Percentiles rank a stretch among this genome's conserved stretches.
phyloP scores from a whole-genome alignment of 75 land plant genomes.

The Azolla pinnata region DNA sequence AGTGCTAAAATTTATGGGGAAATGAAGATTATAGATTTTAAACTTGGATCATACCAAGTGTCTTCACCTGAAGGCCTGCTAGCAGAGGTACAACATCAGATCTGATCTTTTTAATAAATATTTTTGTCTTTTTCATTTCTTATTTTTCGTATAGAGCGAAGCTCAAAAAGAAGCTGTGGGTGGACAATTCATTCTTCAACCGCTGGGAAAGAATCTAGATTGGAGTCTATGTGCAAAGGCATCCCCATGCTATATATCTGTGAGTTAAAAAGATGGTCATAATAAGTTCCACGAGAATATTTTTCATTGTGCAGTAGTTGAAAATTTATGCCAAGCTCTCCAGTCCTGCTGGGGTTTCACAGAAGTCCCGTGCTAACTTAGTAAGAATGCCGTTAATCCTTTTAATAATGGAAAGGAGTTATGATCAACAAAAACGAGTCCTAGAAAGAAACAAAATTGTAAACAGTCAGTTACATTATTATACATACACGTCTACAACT shows the following conservation, averaged over 20 bases:
- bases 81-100: conserved; percentile 52
- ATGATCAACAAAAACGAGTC: too few relatives aligned
- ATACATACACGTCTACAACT: too few relatives aligned
- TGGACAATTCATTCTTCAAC: conserved; percentile 58
- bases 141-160: conserved; percentile 62
- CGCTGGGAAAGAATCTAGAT: conserved; percentile 64
- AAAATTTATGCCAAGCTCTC: too few relatives aligned
- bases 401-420: too few relatives aligned
- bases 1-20: conserved; percentile 50
- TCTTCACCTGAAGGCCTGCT: conserved; percentile 87
- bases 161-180: conserved; percentile 47
- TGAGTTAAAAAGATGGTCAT: conserved; percentile 29
- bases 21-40: conserved; percentile 57
- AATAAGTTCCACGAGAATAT: too few relatives aligned
- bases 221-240: conserved; percentile 91
- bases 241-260: conserved; percentile 90
- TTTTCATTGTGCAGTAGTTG: too few relatives aligned
- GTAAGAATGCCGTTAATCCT: too few relatives aligned
- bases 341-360: too few relatives aligned
- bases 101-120: conserved; percentile 1
- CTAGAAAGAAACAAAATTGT: too few relatives aligned
- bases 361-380: too few relatives aligned
- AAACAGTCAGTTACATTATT: too few relatives aligned
- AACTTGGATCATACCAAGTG: conserved; percentile 65
- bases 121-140: neutral